Evolutionary conservation across 2,329 filamentous ascomycete species (phyloP), one percentile per base, ranked within the genome.

Genomic region (Aspergillus sp.): DNA sequence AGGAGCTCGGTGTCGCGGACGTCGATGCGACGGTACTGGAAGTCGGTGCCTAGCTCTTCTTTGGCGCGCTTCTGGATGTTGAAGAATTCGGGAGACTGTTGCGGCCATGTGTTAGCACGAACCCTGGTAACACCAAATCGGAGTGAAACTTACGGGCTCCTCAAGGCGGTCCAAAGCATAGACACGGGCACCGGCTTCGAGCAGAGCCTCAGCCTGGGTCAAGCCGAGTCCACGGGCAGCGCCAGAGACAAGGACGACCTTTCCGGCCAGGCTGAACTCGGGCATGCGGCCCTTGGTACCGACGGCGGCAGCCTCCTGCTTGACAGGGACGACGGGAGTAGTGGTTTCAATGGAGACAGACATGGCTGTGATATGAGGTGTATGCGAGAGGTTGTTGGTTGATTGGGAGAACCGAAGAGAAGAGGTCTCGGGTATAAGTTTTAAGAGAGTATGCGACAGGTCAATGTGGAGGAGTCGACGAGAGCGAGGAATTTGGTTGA

Each of bases 11-110:
- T 87, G 72, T 95, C 87, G 31, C 91, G 87, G 19, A 96, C 91
- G 72, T 97, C 93, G 62, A 93, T 86, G 66, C 89, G 87, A 71
- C 89, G 88, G 81, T 96, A 96, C 57, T 87, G 83, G 48, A 95
- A 77, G 52, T 84, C 85, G 1, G 88, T 89, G 67, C 83, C 85
- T n/a, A 92, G 82, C 71, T 90, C 86, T 50, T 84, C 79, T 38
- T 80, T 79, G 45, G 90, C 90, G 55, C 86, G 84, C 65, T 84
- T 80, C 55, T 89, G 87, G 58, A 93, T 83, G 45, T 80, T 78
- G 60, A 84, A 83, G 76, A 93, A 95, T 61, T 87, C 85, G 1
- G 83, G 73, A 28, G 83, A 84, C 71, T 77, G 61, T 31, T 11
- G 61, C 38, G 56, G 23, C 52, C 17, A 59, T 22, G 3, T 23